Conservation (phyloP, 2,329 filamentous ascomycete species). For the Aspergillus oerlinghausenensis region DNA sequence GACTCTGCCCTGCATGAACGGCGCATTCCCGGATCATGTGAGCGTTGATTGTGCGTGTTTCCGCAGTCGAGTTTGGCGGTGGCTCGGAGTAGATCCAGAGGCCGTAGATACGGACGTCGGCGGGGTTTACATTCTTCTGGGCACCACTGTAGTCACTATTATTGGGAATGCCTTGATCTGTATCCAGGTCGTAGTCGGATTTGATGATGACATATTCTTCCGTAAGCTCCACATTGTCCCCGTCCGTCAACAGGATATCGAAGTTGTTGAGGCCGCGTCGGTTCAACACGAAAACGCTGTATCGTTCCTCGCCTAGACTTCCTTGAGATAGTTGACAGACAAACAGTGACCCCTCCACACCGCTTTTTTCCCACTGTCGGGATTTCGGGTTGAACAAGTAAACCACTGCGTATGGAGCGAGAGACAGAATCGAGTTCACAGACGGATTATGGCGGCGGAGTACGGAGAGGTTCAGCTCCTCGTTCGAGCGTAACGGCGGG, state of each 20-base stretch:
- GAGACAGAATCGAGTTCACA: constrained; percentile 68
- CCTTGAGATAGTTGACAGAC: constrained; percentile 62
- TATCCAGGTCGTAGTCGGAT: constrained; percentile 33
- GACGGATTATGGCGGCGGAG: constrained; percentile 74
- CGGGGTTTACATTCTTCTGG: constrained; percentile 8
- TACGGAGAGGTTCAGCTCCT: constrained; percentile 81
- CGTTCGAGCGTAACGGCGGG: constrained; percentile 61
- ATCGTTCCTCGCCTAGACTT: constrained; percentile 44
- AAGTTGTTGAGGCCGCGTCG: constrained; percentile 68
- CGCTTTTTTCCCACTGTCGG: constrained; percentile 75
- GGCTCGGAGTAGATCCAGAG: constrained; percentile 63
- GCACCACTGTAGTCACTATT: constrained; percentile 15
- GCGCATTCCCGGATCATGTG: constrained; percentile 54
- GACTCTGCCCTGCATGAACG: constrained; percentile 46
- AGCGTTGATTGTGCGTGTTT: constrained; percentile 48
- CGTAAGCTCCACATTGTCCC: constrained; percentile 60
- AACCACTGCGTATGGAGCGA: constrained; percentile 80
- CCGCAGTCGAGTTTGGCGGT: constrained; percentile 50
- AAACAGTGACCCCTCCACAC: constrained; percentile 83
- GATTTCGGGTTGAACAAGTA: constrained; percentile 69
- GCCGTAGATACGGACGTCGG: constrained; percentile 48
- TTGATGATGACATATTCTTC: constrained; percentile 60
- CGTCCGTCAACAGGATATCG: constrained; percentile 55
- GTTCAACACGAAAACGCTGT: constrained; percentile 66
- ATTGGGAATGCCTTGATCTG: background rate